phyloP scores from a whole-genome alignment of 2,329 filamentous ascomycete species.

The Lecanosticta acicola region DNA sequence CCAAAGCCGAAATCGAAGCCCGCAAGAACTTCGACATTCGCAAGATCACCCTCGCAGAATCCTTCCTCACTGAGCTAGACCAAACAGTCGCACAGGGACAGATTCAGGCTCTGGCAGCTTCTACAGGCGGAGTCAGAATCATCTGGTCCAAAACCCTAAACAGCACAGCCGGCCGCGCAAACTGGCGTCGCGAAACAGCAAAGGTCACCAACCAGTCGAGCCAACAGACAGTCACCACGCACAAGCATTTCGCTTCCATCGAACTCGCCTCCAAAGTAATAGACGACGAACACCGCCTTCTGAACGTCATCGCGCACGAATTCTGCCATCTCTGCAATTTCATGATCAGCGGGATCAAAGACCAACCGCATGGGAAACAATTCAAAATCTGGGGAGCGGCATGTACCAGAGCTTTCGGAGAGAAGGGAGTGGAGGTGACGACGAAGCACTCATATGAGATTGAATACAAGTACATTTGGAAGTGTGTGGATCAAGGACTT shows the following conservation, averaged over 20 bases:
- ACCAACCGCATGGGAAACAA: conserved; percentile 73
- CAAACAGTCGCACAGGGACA: conserved; percentile 54
- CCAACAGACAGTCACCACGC: conserved; percentile 23
- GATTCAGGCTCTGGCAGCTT: conserved; percentile 53
- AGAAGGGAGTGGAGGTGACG: conserved; percentile 67
- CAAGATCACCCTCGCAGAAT: conserved; percentile 58
- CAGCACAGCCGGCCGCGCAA: conserved; percentile 64
- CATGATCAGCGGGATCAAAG: conserved; percentile 71
- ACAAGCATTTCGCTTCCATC: conserved; percentile 60
- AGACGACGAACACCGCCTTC: conserved; percentile 65
- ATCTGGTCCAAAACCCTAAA: conserved; percentile 74
- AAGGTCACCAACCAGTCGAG: conserved; percentile 23
- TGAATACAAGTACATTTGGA: conserved; percentile 88
- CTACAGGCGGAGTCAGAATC: conserved; percentile 65
- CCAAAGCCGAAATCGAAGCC: conserved; percentile 31
- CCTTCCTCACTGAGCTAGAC: conserved; percentile 67
- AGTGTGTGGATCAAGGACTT: conserved; percentile 48
- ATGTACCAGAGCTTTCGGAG: conserved; percentile 53
- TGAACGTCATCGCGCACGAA: conserved; percentile 93
- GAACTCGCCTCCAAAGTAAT: conserved; percentile 88
- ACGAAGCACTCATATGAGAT: conserved; percentile 89
- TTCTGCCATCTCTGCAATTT: conserved; percentile 93
- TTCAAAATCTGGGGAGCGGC: conserved; percentile 71
- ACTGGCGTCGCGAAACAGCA: conserved; percentile 45
- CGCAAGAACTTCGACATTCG: conserved; percentile 58